phyloP scores from a whole-genome alignment of 176 grass and related monocot genomes.

The Eremochloa ophiuroides region DNA sequence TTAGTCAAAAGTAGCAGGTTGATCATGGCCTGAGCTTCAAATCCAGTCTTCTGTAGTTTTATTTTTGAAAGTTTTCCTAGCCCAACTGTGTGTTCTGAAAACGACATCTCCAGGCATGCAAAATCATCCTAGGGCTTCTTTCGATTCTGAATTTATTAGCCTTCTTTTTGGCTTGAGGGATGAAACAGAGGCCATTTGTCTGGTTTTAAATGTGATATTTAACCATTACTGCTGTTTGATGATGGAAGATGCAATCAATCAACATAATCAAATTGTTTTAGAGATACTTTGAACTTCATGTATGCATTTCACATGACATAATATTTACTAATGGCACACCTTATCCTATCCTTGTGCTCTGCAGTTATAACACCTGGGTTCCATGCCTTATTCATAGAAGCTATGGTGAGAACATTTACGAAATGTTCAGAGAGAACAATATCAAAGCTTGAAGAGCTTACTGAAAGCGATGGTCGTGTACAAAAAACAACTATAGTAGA shows the following conservation, averaged over 20 bases:
- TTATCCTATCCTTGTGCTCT: background rate
- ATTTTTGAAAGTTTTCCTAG: background rate
- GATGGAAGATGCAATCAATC: background rate
- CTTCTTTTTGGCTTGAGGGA: background rate
- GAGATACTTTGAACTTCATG: background rate
- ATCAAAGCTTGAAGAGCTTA: constrained; percentile 70
- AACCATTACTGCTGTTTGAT: background rate
- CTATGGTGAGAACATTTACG: constrained; percentile 83
- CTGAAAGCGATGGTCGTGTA: constrained; percentile 26
- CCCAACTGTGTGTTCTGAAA: background rate
- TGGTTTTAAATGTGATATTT: background rate
- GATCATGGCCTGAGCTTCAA: background rate
- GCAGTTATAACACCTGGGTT: constrained; percentile 95
- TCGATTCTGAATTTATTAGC: background rate
- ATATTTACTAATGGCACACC: background rate
- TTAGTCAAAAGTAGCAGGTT: background rate
- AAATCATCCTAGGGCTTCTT: background rate
- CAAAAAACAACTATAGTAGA: constrained; percentile 57
- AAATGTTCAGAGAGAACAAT: constrained; percentile 85
- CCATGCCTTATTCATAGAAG: constrained; percentile 88
- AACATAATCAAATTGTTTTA: background rate
- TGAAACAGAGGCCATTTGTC: background rate
- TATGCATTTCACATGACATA: constrained; percentile 1
- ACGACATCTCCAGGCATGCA: background rate
- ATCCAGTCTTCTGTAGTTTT: background rate